Base-by-base conservation (phyloP, 257 asterid species). In the Solanum arcanum region DNA sequence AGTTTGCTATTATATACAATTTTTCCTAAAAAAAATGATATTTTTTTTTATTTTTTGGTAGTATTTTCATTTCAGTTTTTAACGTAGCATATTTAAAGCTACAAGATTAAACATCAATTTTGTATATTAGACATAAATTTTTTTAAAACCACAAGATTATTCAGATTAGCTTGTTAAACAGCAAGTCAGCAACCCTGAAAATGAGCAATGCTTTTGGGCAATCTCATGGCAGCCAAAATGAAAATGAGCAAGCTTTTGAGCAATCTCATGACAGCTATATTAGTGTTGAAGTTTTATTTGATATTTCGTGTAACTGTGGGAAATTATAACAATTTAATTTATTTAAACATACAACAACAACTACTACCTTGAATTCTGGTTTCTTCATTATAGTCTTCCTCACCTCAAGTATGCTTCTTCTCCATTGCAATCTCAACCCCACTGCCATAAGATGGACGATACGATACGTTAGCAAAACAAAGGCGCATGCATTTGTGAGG, bases 381-480 rank as follows among this genome's bases (percentile, higher is more conserved):
- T 80, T 80, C 66, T 47, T 77, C 83, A 44, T 75, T 41, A 23
- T 23, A 75, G 12, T 83, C 76, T 84, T 59, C 59, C 25, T 84
- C 86, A 91, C 75, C 25, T 84, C 86, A 91, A 86, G 35, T 85
- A 37, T 86, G 88, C 92, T 94, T 93, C 91, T 88, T 93, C 89
- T 87, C 93, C 25, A 70, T 75, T 21, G 94, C 49, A 88, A 66
- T 85, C 94, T 94, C 92, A 92, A 87, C 86, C 23, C 87, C 76
- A 23, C 29, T 44, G 86, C 73, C 44, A 39, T 41, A 52, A 11
- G 69, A 31, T 47, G 85, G 83, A 46, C 3, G 77, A 12, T 27
- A 46, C 5, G 77, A 12, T 35, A 52, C 64, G 12, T 20, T 46
- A 21, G 14, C 35, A 4, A 59, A 37, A 70, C 29, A 74, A 46